Evolutionary conservation across 345 rosid genomes (phyloP).

Genomic region (Eucalyptus sp.): DNA sequence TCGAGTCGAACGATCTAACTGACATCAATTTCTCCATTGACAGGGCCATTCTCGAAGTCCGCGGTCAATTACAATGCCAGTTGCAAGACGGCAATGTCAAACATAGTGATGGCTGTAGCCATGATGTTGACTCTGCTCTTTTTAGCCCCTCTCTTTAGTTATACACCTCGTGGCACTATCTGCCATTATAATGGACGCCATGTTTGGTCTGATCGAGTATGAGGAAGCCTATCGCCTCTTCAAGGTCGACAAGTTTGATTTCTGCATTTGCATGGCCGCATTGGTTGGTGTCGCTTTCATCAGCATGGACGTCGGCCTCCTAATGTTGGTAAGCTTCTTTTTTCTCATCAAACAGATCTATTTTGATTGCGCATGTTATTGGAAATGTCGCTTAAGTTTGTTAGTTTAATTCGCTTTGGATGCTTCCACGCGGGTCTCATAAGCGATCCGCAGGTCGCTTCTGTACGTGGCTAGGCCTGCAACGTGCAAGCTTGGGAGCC

Average conservation of each 20-base stretch:
- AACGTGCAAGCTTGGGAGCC: conserved; percentile 51
- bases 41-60: conserved; percentile 82
- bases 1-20: accelerated
- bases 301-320: conserved; percentile 67
- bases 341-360: neutral
- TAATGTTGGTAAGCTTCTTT: conserved; percentile 34
- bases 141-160: conserved; percentile 75
- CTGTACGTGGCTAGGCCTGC: conserved; percentile 73
- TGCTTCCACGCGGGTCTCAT: conserved; percentile 16
- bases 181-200: conserved; percentile 75
- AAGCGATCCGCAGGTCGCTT: conserved; percentile 46
- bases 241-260: conserved; percentile 78
- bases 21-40: neutral
- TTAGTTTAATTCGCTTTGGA: neutral
- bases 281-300: conserved; percentile 74
- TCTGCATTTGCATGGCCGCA: conserved; percentile 58
- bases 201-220: conserved; percentile 65
- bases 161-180: conserved; percentile 85
- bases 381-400: neutral
- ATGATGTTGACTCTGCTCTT: conserved; percentile 75
- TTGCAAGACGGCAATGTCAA: conserved; percentile 54
- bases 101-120: conserved; percentile 61
- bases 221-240: conserved; percentile 46
- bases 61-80: conserved; percentile 78
- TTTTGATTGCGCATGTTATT: neutral